phyloP scores from a whole-genome alignment of 768 basidiomycete species.

The Phaeotremella fagi region DNA sequence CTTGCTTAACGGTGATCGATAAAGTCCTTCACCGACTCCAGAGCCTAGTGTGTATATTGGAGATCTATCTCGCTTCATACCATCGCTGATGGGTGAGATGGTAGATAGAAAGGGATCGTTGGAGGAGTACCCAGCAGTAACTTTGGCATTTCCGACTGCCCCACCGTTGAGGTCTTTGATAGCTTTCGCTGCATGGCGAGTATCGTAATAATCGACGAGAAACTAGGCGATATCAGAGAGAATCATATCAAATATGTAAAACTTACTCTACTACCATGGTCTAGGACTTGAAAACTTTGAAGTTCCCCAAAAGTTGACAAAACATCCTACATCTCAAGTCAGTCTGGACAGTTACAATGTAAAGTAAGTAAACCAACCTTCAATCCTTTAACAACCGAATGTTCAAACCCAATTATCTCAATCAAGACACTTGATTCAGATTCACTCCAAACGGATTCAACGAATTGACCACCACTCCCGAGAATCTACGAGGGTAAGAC shows the following conservation, averaged over 20 bases:
- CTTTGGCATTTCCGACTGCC: slow-evolving; percentile 1
- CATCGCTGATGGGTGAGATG: not conserved
- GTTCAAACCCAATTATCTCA: slow-evolving; percentile 12
- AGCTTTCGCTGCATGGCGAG: slow-evolving; percentile 24
- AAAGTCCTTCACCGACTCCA: not conserved
- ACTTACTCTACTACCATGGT: slow-evolving; percentile 21
- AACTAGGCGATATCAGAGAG: slow-evolving; percentile 9
- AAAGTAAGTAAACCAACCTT: slow-evolving; percentile 11
- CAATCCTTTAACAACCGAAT: slow-evolving; percentile 8
- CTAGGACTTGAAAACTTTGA: slow-evolving; percentile 15
- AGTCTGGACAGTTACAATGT: no score
- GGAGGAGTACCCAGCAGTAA: not conserved
- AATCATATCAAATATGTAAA: not conserved
- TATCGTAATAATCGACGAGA: slow-evolving; percentile 35
- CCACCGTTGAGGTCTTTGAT: slow-evolving; percentile 16
- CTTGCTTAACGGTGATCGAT: no score
- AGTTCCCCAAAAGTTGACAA: slow-evolving; percentile 22
- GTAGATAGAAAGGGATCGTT: not conserved
- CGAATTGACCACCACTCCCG: slow-evolving; percentile 1
- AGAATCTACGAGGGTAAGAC: slow-evolving; percentile 4
- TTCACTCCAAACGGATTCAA: slow-evolving; percentile 14
- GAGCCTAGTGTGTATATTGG: not conserved
- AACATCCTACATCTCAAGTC: no score
- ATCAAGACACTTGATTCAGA: slow-evolving; percentile 23
- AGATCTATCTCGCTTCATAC: not conserved